Percentiles rank a stretch among this genome's conserved stretches.
phyloP scores from a whole-genome alignment of 2,329 filamentous ascomycete species.

The Alternaria brassicicola region DNA sequence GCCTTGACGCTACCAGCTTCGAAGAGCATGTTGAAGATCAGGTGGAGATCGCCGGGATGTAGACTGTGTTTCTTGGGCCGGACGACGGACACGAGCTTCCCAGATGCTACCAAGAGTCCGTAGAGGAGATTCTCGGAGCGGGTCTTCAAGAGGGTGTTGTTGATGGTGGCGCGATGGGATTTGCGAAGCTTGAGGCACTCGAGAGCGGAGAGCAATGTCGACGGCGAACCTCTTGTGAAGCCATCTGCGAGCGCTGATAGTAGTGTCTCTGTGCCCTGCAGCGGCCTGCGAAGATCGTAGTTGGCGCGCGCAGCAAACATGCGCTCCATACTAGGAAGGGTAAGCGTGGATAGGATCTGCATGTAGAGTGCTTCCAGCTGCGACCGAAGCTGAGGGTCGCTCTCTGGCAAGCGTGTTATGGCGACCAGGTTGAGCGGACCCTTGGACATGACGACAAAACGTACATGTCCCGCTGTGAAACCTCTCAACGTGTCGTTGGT shows the following conservation, averaged over 20 bases:
- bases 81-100: conserved; percentile 91
- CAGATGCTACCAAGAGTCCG: conserved; percentile 89
- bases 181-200: conserved; percentile 95
- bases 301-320: conserved; percentile 91
- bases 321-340: conserved; percentile 81
- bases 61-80: conserved; percentile 92
- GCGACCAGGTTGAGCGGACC: conserved; percentile 92
- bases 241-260: conserved; percentile 92
- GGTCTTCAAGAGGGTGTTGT: conserved; percentile 81
- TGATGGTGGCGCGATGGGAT: conserved; percentile 82
- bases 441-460: conserved; percentile 84
- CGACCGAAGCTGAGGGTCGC: conserved; percentile 81
- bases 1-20: conserved; percentile 91
- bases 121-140: conserved; percentile 83
- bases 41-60: conserved; percentile 91
- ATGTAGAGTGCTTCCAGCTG: conserved; percentile 96
- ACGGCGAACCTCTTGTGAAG: conserved; percentile 91
- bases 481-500: conserved; percentile 76
- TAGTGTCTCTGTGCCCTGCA: conserved; percentile 89
- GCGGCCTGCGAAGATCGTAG: conserved; percentile 86
- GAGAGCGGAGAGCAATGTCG: conserved; percentile 83
- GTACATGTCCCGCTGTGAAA: conserved; percentile 84
- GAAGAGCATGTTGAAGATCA: conserved; percentile 99
- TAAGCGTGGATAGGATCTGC: conserved; percentile 96
- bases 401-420: conserved; percentile 91